These are phyloP conservation scores for Ophiostoma himal-ulmi DNA, from an alignment of 2,329 filamentous ascomycete species.

Conservation along the genomic window DNA sequence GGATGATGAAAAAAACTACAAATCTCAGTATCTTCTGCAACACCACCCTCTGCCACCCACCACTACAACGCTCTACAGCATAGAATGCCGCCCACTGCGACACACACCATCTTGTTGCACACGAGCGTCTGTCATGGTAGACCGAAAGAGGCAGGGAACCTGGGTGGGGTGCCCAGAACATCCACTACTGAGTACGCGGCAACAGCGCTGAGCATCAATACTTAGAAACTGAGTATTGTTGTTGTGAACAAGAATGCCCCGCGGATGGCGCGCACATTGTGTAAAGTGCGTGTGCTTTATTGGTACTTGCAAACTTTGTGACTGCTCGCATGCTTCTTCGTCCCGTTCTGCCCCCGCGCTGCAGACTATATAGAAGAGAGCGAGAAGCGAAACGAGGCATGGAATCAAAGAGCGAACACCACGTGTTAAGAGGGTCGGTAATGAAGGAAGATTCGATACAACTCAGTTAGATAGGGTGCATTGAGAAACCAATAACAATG, in stretches of 20 bases:
- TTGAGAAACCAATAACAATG: not conserved
- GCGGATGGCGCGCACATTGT: constrained; percentile 3
- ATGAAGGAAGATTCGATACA: too few species aligned
- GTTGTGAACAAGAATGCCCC: not conserved
- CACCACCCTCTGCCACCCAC: not conserved
- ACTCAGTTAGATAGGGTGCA: not conserved
- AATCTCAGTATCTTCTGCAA: not conserved
- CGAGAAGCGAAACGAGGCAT: not conserved
- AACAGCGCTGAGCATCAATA: not conserved
- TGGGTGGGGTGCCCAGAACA: constrained; percentile 4
- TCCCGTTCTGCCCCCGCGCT: not conserved
- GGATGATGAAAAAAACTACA: constrained; percentile 8
- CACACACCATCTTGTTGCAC: not conserved
- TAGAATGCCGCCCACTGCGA: not conserved
- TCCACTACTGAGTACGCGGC: not conserved
- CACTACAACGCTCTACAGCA: not conserved
- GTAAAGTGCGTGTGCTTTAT: not conserved
- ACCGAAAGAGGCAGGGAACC: constrained; percentile 1
- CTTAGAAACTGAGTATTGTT: not conserved
- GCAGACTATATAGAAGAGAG: not conserved
- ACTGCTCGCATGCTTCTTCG: not conserved
- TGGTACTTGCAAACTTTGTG: not conserved
- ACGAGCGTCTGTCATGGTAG: not conserved
- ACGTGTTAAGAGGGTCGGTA: not conserved
- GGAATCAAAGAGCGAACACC: not conserved